Evolutionary conservation across 176 grass and related monocot genomes (phyloP).

Genomic region (Phyllostachys edulis): DNA sequence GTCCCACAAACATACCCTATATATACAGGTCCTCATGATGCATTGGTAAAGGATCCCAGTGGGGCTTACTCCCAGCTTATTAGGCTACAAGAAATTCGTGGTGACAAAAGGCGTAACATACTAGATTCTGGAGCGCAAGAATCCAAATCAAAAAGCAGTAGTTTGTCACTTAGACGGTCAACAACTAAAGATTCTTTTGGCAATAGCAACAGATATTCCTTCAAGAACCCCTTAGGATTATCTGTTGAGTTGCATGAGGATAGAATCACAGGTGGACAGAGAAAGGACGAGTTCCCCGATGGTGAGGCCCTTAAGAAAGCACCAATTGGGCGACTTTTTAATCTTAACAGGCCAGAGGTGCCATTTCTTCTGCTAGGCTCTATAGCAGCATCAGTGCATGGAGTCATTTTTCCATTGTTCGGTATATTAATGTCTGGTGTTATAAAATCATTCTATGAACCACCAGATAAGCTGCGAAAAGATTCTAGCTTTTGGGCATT

Average conservation of each 20-base stretch:
- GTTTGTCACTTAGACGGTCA: constrained; percentile 39
- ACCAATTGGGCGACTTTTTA: constrained; percentile 46
- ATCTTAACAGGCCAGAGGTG: constrained; percentile 71
- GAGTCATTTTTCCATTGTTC: constrained; percentile 66
- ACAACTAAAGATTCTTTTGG: constrained; percentile 46
- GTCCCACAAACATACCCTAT: constrained; percentile 2
- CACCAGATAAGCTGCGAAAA: constrained; percentile 49
- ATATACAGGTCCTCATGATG: constrained; percentile 66
- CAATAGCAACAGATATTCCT: constrained; percentile 41
- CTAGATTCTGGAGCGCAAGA: constrained; percentile 10
- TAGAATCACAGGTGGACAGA: neutral
- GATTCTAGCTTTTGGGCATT: constrained; percentile 71
- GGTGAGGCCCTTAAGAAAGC: constrained; percentile 37
- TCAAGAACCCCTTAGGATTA: constrained; percentile 36
- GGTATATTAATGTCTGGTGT: constrained; percentile 50
- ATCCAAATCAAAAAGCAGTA: constrained; percentile 38
- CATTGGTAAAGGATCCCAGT: constrained; percentile 60
- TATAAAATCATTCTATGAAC: constrained; percentile 68
- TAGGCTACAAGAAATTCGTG: constrained; percentile 51
- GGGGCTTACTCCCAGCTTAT: constrained; percentile 77
- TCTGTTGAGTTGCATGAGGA: constrained; percentile 27
- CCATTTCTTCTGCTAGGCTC: constrained; percentile 58
- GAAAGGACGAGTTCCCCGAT: constrained; percentile 21
- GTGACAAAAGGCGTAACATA: constrained; percentile 31
- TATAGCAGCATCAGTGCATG: constrained; percentile 71